Evolutionary conservation across 352 stramenopile genomes (phyloP), one percentile per base, ranked within the genome.

Genomic region (Phytophthora pini): DNA sequence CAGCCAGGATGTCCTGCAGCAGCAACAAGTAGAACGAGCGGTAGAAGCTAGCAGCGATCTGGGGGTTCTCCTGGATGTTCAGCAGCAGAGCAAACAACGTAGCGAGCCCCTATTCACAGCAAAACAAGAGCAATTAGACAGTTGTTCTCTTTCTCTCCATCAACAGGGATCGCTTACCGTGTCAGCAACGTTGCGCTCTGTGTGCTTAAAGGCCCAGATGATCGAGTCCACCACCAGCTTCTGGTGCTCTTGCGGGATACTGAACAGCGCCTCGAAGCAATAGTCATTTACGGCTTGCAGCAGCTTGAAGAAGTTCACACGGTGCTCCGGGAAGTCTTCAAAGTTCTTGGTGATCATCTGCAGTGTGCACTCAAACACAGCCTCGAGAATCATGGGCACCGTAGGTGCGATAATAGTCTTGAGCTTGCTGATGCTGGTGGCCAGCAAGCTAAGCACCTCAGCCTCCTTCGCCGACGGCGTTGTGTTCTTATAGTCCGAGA

Each of bases 301-400:
- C 59, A 99, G 94, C 72, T 98, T 97, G 89, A 99, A 99, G 67
- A 99, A 99, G 62, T 97, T 95, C 58, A 99, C 95, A 55, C 98
- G 88, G 74, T 99, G 97, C 71, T 99, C 98, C 0, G 98, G 97
- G 74, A 97, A 99, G 72, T 99, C 97, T 72, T 99, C 92, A 74
- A 99, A 99, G 81, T 99, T 99, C 59, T 91, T 96, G 6, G 97
- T 99, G 72, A 99, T 99, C 97, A 99, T 99, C 73, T 99, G 90
- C 27, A 99, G 81, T 39, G 98, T 99, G 69, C 94, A 98, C 81
- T 99, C 95, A 73, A 99, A 99, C 26, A 99, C 95, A 51, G 95
- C 87, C 60, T 99, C 94, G 72, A 99, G 92, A 47, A 99, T 98
- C 62, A 89, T 82, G 11, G 97, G 96, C 32, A 99, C 95, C 1